Base-by-base conservation (phyloP, 1,139 yeast genomes). In the Magnusiomyces magnusii region DNA sequence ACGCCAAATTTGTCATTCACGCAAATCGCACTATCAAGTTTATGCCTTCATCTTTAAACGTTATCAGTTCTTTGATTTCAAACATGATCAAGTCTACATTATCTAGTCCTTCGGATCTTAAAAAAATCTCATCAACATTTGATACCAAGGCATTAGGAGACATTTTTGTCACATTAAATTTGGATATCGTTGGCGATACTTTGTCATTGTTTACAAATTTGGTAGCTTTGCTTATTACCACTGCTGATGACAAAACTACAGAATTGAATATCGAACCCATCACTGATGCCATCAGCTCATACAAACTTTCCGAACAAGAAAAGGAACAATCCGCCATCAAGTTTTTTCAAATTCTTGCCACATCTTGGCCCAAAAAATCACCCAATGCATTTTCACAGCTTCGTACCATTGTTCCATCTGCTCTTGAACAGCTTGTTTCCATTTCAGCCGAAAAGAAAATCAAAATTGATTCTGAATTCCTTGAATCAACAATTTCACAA, bases 151-250 rank as follows among this genome's bases (percentile, higher is more conserved):
- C 50, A 23, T 36, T 58, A 17, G 31, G 56, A 1, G 24, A n/a
- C 2, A 58, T 58, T 7, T 60, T 58, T 56, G 47, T 58, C 15
- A n/a, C 49, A 1, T 51, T 60, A 3, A 58, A 60, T 1, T 52
- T 47, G 25, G 47, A 58, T 17, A 44, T 60, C 7, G 54, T 57
- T n/a, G 47, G 31, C n/a, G 24, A 7, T 21, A 36, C 54, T 19
- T 21, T 31, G 3, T 31, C 17, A 17, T 24, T 51, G 13, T 51
- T n/a, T 39, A 21, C 2, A 2, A 31, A 15, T 23, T 19, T 51
- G 47, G 21, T 51, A 2, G 34, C 54, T 21, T 25, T 28, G 19
- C 31, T 51, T 5, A 51, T 51, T 19, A 24, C 47, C 10, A 36
- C 54, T 23, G 17, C 41, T 10, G 54, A 51, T 24, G 42, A 51